Evolutionary conservation across 73 alveolate species (phyloP).

Genomic region (Paramecium pentaurelia): DNA sequence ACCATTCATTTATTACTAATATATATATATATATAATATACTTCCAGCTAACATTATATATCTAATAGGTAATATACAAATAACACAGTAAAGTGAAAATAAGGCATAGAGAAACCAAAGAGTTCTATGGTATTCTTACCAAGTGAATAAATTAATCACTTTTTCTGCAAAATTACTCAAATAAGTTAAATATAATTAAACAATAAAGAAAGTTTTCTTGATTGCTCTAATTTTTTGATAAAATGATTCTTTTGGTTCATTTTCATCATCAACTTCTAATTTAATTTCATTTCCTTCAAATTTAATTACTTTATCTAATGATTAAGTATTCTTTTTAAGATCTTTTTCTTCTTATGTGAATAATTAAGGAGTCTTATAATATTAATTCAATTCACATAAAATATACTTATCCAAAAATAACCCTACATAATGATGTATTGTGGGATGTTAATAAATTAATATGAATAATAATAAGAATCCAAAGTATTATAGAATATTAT

Average conservation of each 20-base stretch:
- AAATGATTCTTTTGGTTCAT: slow-evolving; percentile 34
- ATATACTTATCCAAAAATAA: background rate
- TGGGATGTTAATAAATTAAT: slow-evolving; percentile 2
- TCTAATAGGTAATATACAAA: background rate
- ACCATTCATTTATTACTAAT: slow-evolving; percentile 46
- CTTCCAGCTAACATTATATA: slow-evolving; percentile 42
- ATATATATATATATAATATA: background rate
- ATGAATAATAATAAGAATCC: background rate
- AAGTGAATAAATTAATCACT: slow-evolving; percentile 19
- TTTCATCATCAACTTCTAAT: slow-evolving; percentile 35
- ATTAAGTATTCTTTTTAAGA: background rate
- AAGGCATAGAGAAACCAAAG: background rate
- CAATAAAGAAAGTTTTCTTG: background rate
- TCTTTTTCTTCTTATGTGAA: slow-evolving; percentile 24
- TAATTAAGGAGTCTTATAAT: background rate
- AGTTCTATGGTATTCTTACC: slow-evolving; percentile 45
- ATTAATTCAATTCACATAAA: background rate
- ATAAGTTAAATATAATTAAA: slow-evolving; percentile 7
- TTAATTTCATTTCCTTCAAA: slow-evolving; percentile 29
- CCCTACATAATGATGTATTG: background rate
- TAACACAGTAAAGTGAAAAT: background rate
- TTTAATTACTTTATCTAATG: slow-evolving; percentile 34
- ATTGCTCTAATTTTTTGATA: slow-evolving; percentile 7
- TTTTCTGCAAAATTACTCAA: slow-evolving; percentile 14
- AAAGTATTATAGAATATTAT: background rate